Base-by-base conservation (phyloP, 139 green algal species). In the Astrephomene gubernaculifera region DNA sequence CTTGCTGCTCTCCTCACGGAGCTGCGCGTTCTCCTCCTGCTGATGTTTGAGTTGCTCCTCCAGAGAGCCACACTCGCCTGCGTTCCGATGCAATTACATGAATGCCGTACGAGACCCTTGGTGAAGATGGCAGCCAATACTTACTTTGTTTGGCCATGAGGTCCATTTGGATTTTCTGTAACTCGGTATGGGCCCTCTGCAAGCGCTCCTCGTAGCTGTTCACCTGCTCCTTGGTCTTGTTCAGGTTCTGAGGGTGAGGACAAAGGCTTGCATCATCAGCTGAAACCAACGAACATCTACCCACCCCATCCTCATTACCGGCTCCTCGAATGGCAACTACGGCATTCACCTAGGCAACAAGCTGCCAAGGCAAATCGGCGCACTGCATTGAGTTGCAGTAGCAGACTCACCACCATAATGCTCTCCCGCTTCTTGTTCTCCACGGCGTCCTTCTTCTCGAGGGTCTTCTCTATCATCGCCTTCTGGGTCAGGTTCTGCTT, bases 341-440 rank as follows among this genome's bases (percentile, higher is more conserved):
- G n/a, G n/a, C n/a, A n/a, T n/a, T n/a, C n/a, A n/a, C n/a, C n/a
- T n/a, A n/a, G n/a, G n/a, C n/a, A n/a, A n/a, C n/a, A n/a, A n/a
- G n/a, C n/a, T n/a, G n/a, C n/a, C n/a, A n/a, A n/a, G n/a, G n/a
- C n/a, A n/a, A n/a, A n/a, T n/a, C n/a, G n/a, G n/a, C n/a, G n/a
- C n/a, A n/a, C n/a, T n/a, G n/a, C n/a, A n/a, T n/a, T n/a, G n/a
- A n/a, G n/a, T n/a, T n/a, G n/a, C n/a, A n/a, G n/a, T n/a, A n/a
- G n/a, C n/a, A n/a, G n/a, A n/a, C 88, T 86, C 70, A 90, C 90
- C 44, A 93, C 86, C 92, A 96, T 95, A 70, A 97, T 94, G 87
- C 69, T 94, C 89, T 98, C 96, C 1, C 94, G 86, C 92, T 96
- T 96, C 89, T 94, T 94, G 83, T 86, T 89, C 84, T 95, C 92